Evolutionary conservation across 768 basidiomycete genomes (phyloP).

Genomic region (Russula griseocarnosa): DNA sequence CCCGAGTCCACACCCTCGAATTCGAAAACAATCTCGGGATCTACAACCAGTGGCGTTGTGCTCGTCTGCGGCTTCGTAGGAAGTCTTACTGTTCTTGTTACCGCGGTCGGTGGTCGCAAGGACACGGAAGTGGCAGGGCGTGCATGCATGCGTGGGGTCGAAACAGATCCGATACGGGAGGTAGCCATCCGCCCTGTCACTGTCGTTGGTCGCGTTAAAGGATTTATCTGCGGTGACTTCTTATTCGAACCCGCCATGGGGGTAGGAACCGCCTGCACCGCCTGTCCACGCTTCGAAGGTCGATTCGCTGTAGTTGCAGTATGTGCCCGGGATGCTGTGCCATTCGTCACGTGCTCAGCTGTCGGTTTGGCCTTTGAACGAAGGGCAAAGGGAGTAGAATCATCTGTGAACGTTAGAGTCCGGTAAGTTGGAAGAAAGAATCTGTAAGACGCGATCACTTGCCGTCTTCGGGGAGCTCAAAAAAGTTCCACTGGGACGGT

Average conservation of each 20-base stretch:
- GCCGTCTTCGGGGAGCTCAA: slow-evolving; percentile 22
- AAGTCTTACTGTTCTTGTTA: not conserved
- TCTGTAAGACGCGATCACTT: not conserved
- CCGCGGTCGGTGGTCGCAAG: slow-evolving; percentile 1
- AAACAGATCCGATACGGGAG: not conserved
- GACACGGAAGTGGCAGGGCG: slow-evolving; percentile 20
- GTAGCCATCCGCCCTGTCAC: slow-evolving; percentile 1
- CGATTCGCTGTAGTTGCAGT: not conserved
- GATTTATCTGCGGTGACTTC: not conserved
- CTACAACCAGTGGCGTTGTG: not conserved
- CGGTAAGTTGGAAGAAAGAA: not conserved
- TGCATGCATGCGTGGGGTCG: not conserved
- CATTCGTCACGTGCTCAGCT: not conserved
- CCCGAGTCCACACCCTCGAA: not conserved
- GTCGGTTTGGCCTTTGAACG: not conserved
- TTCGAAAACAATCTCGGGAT: slow-evolving; percentile 2
- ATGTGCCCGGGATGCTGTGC: not conserved
- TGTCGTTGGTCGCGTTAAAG: not conserved
- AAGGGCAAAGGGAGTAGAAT: slow-evolving; percentile 9
- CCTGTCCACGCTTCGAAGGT: slow-evolving; percentile 1
- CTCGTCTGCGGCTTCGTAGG: not conserved
- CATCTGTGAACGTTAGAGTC: slow-evolving; percentile 1
- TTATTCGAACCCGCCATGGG: not conserved
- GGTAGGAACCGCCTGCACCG: not conserved
- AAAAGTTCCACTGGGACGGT: slow-evolving; percentile 18